Conservation (phyloP, 2,329 filamentous ascomycete species). For the Sclerotinia sclerotiorum region DNA sequence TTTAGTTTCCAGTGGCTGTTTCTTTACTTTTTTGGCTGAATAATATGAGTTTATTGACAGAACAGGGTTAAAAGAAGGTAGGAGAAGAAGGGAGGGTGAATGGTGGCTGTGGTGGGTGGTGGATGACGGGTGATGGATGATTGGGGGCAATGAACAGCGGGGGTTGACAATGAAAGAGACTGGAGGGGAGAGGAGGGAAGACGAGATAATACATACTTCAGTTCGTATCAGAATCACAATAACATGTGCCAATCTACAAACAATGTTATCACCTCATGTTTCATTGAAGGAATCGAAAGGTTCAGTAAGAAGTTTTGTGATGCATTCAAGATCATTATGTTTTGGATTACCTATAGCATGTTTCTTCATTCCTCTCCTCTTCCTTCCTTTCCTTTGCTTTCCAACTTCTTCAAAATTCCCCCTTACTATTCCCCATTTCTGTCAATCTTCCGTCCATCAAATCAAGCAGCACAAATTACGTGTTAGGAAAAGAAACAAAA, state of each 20-base stretch:
- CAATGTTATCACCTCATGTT: slow-evolving; percentile 47
- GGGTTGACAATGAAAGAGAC: no score
- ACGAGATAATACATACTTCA: background rate
- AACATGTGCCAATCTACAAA: slow-evolving; percentile 46
- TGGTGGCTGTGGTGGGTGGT: no score
- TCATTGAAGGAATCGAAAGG: slow-evolving; percentile 46
- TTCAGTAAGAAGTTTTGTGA: slow-evolving; percentile 25
- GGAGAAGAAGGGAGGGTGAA: no score
- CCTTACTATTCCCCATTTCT: no score
- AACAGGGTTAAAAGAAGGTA: background rate
- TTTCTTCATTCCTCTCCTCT: no score
- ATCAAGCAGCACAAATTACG: no score
- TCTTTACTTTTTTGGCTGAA: background rate
- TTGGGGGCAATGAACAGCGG: no score
- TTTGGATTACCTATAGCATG: background rate
- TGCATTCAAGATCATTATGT: background rate
- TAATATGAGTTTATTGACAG: background rate
- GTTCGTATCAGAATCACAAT: slow-evolving; percentile 36
- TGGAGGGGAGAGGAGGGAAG: background rate
- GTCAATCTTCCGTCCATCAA: no score
- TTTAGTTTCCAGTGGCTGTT: background rate
- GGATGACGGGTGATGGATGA: no score
- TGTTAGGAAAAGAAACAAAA: no score
- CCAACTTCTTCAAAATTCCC: no score
- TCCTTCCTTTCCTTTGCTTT: no score